Evolutionary conservation across 2,329 filamentous ascomycete species (phyloP).

Genomic region (Colletotrichum sp.): DNA sequence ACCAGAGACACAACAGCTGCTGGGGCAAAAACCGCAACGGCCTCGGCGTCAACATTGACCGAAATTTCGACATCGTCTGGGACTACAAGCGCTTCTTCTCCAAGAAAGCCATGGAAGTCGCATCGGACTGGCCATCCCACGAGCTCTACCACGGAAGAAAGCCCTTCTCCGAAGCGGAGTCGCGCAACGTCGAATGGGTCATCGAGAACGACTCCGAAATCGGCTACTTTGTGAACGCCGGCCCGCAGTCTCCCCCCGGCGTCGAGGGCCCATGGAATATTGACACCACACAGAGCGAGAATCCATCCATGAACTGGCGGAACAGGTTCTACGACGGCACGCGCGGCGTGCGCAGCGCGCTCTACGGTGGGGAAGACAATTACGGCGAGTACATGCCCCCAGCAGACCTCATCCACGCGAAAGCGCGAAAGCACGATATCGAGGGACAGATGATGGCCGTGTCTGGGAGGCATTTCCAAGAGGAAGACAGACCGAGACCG

Average conservation of each 20-base stretch:
- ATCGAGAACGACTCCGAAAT: conserved; percentile 52
- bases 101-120: conserved; percentile 25
- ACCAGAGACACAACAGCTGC: conserved; percentile 52
- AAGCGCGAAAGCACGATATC: conserved; percentile 27
- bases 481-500: conserved; percentile 40
- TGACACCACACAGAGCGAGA: conserved; percentile 51
- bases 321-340: conserved; percentile 55
- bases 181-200: conserved; percentile 55
- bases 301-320: conserved; percentile 52
- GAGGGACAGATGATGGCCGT: conserved; percentile 39
- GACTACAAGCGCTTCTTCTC: conserved; percentile 51
- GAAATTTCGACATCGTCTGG: conserved; percentile 63
- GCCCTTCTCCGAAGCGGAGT: conserved; percentile 60
- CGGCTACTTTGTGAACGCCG: conserved; percentile 62
- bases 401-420: conserved; percentile 29
- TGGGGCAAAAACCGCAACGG: conserved; percentile 62
- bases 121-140: conserved; percentile 40
- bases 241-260: conserved; percentile 52
- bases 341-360: conserved; percentile 46
- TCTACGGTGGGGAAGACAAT: not conserved
- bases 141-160: conserved; percentile 56
- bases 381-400: conserved; percentile 50
- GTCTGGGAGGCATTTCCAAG: conserved; percentile 36
- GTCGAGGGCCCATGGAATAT: conserved; percentile 63
- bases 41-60: conserved; percentile 56